Evolutionary conservation across 768 basidiomycete species (phyloP), one percentile per base, ranked within the genome.

Genomic region (Hortiboletus campestris): DNA sequence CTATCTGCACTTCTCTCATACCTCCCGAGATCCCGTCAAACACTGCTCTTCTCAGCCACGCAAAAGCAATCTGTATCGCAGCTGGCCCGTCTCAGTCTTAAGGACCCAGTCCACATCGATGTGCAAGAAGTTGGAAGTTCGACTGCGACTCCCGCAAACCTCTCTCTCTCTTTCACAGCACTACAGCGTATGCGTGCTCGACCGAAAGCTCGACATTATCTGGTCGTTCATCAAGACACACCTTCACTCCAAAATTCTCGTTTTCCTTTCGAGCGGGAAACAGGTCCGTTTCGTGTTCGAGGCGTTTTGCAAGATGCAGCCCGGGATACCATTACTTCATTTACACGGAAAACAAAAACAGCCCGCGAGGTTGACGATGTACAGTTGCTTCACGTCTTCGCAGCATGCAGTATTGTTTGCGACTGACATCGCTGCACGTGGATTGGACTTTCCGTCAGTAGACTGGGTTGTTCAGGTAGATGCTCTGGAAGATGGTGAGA

Each of bases 381-480:
- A 92, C 69, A 81, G 82, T 63, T 86, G 85, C 41, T 99, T 97
- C 75, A 89, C 88, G 3, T 75, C 83, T 3, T 86, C 86, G 43
- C 84, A 86, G 61, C 85, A 94, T 62, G 88, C 94, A 2, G 83
- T 96, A 7, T 79, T 98, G 20, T 88, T 99, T 63, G 94, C 95
- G 17, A 99, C 96, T 12, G 96, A 99, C 67, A 88, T 99, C 56
- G 96, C 96, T 35, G 93, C 96, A 6, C 86, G 96, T 55, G 96
- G 96, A 1, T 78, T 98, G 53, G 96, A 99, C 73, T 99, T 99
- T 73, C 96, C 97, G 5, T 82, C 90, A 0, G 87, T 99, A 20
- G 92, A 97, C 71, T 98, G 96, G 96, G 96, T 99, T 2, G 68
- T 99, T 29, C 96, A 99, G 69, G 75, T 94, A 13, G 96, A 99